Evolutionary conservation across 2,329 filamentous ascomycete species (phyloP), one percentile per base, ranked within the genome.

Genomic region (Pestalotiopsis fici): DNA sequence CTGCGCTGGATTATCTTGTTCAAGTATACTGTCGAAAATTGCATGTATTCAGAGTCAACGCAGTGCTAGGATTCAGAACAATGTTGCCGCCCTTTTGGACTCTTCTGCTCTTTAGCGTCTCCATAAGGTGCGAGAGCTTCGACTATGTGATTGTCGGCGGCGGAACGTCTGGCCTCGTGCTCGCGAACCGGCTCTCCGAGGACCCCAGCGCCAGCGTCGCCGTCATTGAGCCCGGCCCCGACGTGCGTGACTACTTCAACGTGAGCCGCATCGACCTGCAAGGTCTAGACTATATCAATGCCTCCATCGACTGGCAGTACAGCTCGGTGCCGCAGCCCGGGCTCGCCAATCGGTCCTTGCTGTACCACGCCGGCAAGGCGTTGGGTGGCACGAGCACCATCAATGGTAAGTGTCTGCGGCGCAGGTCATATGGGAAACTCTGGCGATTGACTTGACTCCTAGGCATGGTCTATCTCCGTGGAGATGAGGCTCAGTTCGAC

Each of bases 391-490:
- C 79, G 2, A 81, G 77, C 65, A 73, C 77, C 25, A 81, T 82
- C 55, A 82, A 83, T 63, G 80, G 80, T 64, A n/a, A n/a, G 62
- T 56, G n/a, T 50, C 43, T 0, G 15, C 12, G 2, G 18, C 15
- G 23, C n/a, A n/a, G n/a, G n/a, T n/a, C n/a, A n/a, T n/a, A n/a
- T n/a, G n/a, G n/a, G n/a, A 25, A n/a, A 21, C 11, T 21, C 3
- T 61, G n/a, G 15, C 12, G 18, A 50, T 50, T 61, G 35, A 43
- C n/a, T 25, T 27, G 37, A 11, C 23, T 3, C 4, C 12, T 11
- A 65, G 64, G 64, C n/a, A 82, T 84, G 83, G 78, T 80, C 18
- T 85, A 84, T 66, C 78, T 83, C 28, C 78, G 83, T n/a, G 82
- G 80, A 1, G 77, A 82, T 64, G 75, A 74, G 11, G 74, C 78